phyloP scores from a whole-genome alignment of 345 rosid genomes.

The Angophora floribunda region DNA sequence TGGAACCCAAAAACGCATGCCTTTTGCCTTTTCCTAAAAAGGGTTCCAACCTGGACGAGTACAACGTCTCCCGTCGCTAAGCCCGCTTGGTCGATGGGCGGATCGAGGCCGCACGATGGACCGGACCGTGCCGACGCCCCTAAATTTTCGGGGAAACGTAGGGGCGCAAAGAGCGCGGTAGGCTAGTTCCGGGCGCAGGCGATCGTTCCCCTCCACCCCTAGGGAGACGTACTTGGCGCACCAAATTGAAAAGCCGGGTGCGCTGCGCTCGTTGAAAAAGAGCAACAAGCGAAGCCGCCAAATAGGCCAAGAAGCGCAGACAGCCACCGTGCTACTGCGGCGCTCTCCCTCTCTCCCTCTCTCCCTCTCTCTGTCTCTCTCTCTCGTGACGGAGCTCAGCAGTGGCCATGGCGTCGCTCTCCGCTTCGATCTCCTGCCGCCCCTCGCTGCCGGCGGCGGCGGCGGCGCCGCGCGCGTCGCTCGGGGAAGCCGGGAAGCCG shows the following conservation, averaged over 20 bases:
- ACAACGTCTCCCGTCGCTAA: not conserved
- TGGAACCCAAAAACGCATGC: no score
- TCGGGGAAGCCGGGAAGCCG: not conserved
- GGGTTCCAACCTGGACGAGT: no score
- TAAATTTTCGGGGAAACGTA: not conserved
- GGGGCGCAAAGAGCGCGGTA: not conserved
- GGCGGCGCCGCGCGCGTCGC: not conserved
- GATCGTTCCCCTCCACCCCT: not conserved
- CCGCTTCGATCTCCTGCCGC: constrained; percentile 14
- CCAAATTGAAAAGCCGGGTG: not conserved
- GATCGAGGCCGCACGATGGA: not conserved
- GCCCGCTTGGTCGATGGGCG: not conserved
- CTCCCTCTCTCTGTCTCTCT: not conserved
- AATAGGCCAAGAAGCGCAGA: not conserved
- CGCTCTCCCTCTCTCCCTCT: not conserved
- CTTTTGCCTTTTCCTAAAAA: no score
- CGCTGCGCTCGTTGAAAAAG: not conserved
- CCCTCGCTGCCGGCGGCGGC: not conserved
- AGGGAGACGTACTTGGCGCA: not conserved
- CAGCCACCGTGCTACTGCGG: not conserved
- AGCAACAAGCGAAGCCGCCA: not conserved
- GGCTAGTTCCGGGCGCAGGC: not conserved
- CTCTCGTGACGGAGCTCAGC: not conserved
- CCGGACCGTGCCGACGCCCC: not conserved
- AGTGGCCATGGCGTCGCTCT: constrained; percentile 16